Percentiles rank a stretch among this genome's conserved stretches.
phyloP scores from a whole-genome alignment of 169 alveolate species.

The Plasmodium blacklocki region DNA sequence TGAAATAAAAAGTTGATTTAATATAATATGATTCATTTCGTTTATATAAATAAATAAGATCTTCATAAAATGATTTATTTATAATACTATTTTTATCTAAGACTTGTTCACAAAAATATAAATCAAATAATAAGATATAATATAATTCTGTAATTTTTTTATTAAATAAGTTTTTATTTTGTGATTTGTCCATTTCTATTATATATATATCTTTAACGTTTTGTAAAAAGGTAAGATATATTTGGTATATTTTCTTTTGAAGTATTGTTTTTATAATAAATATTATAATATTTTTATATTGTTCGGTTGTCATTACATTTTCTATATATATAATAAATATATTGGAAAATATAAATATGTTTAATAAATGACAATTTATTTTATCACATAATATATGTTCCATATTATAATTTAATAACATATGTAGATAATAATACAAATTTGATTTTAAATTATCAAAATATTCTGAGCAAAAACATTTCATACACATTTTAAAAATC shows the following conservation, averaged over 20 bases:
- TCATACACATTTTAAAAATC: conserved; percentile 32
- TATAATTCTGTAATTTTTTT: conserved; percentile 68
- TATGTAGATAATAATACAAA: conserved; percentile 33
- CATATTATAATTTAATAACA: conserved; percentile 51
- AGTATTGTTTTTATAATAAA: conserved; percentile 46
- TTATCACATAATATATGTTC: conserved; percentile 52
- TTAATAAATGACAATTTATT: conserved; percentile 67
- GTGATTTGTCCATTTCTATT: background rate
- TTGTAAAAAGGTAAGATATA: conserved; percentile 24
- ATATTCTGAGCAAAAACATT: conserved; percentile 67
- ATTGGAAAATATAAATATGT: conserved; percentile 60
- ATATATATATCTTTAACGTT: conserved; percentile 8
- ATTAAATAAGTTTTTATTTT: conserved; percentile 34
- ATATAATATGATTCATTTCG: conserved; percentile 40
- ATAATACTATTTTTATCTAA: conserved; percentile 52
- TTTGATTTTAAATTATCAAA: conserved; percentile 32
- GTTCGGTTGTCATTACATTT: conserved; percentile 42
- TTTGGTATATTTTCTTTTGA: conserved; percentile 28
- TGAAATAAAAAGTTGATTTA: conserved; percentile 49
- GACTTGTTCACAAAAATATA: conserved; percentile 48
- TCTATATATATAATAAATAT: conserved; percentile 54
- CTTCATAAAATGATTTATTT: conserved; percentile 62
- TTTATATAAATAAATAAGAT: conserved; percentile 40
- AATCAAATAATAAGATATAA: conserved; percentile 51
- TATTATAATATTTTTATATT: conserved; percentile 30